Evolutionary conservation across 1,139 yeast species (phyloP).

Genomic region (Yamadazyma siamensis): DNA sequence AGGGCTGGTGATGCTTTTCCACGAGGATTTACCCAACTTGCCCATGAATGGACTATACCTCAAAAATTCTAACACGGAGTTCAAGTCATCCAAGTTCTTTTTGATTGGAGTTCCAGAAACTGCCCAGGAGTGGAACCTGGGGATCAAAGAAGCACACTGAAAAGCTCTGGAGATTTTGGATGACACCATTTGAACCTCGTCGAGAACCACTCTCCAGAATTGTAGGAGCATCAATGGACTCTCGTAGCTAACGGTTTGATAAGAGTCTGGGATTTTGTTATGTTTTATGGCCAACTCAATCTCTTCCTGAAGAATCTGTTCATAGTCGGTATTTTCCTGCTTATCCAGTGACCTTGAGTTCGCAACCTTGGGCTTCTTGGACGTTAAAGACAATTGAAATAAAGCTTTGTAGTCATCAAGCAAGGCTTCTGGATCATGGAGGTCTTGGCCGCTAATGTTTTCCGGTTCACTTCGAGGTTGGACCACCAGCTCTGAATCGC

Average conservation of each 20-base stretch:
- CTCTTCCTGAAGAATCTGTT: slow-evolving; percentile 36
- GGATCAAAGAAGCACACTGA: slow-evolving; percentile 72
- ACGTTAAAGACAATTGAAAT: slow-evolving; percentile 27
- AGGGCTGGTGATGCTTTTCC: slow-evolving; percentile 26
- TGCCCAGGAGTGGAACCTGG: slow-evolving; percentile 92
- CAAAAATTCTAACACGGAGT: slow-evolving; percentile 66
- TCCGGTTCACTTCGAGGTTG: neutral
- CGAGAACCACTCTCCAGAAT: slow-evolving; percentile 86
- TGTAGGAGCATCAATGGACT: slow-evolving; percentile 83
- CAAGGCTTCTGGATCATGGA: slow-evolving; percentile 12
- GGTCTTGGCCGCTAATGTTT: neutral
- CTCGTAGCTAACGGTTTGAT: slow-evolving; percentile 49
- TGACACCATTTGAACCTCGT: slow-evolving; percentile 93
- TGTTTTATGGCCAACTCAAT: slow-evolving; percentile 30
- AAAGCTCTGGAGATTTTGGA: slow-evolving; percentile 73
- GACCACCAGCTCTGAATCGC: slow-evolving; percentile 3
- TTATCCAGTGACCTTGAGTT: slow-evolving; percentile 20
- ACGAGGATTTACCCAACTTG: slow-evolving; percentile 35
- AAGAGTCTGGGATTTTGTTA: slow-evolving; percentile 24
- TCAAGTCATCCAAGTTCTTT: slow-evolving; percentile 61
- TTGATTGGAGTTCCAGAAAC: slow-evolving; percentile 93
- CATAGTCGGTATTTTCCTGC: slow-evolving; percentile 32
- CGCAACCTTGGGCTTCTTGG: slow-evolving; percentile 28
- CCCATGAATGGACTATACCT: slow-evolving; percentile 60
- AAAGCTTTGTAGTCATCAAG: slow-evolving; percentile 24